Base-by-base conservation (phyloP, 495 filamentous ascomycete genomes). In the Lasiosphaeria miniovina region DNA sequence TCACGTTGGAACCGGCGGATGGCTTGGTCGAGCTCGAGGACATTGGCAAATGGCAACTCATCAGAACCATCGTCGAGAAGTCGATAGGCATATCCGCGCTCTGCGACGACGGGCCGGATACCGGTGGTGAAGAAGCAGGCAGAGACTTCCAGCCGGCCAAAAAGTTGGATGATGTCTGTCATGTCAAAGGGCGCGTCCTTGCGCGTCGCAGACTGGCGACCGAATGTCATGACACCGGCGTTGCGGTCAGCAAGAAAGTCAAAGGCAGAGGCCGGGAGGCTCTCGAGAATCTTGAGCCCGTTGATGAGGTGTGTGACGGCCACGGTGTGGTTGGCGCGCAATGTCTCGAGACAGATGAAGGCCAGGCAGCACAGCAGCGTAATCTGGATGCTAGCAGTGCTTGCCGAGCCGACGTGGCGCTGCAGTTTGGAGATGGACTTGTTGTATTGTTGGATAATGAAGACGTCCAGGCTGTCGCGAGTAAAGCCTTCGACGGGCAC, bases 41-140 rank as follows among this genome's bases (percentile, higher is more conserved):
- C 32, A 48, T 49, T 51, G 65, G 34, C 76, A 82, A 65, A 72
- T 77, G 33, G 69, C 82, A 43, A 82, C 4, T 52, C 55, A 32
- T 12, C 14, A 4, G 63, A 43, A 14, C 56, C 63, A 35, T 89
- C 77, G 83, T 88, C 60, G 62, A 71, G 55, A 53, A 62, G 45
- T 62, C 76, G 54, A 61, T 80, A 54, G 72, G 75, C 7, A 83
- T 87, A 59, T 79, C 83, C 15, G 71, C 79, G 61, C 77, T 82
- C 3, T 81, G 89, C 68, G 78, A 87, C 54, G 79, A 86, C 68
- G 69, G 76, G 62, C 81, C 81, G 83, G 79, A 87, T 64, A 72
- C 77, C 75, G 82, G 43, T 88, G 85, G 73, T 78, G 79, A 46
- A 84, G 80, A 58, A 88, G 54, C 65, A 61, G 3, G 63, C 58